These are phyloP conservation scores for Saccharomycopsis lassenensis DNA, from an alignment of 805 yeast genomes.

Conservation along the genomic window DNA sequence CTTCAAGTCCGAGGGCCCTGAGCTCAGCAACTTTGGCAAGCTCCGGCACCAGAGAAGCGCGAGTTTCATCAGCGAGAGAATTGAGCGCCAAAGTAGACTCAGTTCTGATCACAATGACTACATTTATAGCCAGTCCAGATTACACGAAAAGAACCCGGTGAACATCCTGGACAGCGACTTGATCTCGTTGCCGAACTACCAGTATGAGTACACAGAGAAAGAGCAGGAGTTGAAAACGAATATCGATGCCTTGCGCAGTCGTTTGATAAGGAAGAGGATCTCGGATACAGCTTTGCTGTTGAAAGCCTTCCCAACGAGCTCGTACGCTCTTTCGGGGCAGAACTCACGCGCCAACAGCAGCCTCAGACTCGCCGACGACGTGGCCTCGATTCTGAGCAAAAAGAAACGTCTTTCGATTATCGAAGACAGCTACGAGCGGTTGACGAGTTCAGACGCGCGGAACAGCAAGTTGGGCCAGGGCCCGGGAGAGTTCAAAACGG, in stretches of 20 bases:
- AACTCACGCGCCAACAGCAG: not conserved
- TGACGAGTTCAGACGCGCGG: conserved; percentile 7
- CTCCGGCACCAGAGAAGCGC: conserved; percentile 13
- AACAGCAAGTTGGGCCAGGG: not conserved
- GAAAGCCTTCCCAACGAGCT: conserved; percentile 9
- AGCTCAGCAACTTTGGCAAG: conserved; percentile 3
- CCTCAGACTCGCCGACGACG: not conserved
- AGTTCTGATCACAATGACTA: conserved; percentile 5
- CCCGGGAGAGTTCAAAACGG: not conserved
- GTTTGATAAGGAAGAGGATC: conserved; percentile 15
- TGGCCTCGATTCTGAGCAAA: not conserved
- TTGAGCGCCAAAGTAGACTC: conserved; percentile 7
- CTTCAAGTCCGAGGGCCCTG: conserved; percentile 12
- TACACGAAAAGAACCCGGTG: conserved; percentile 1
- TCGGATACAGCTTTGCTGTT: conserved; percentile 17
- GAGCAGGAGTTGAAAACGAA: conserved; percentile 16
- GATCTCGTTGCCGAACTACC: conserved; percentile 11
- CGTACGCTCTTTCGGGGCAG: not conserved
- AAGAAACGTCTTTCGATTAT: conserved; percentile 12
- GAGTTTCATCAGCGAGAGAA: conserved; percentile 10
- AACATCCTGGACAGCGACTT: conserved; percentile 8
- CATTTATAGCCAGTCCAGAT: conserved; percentile 1
- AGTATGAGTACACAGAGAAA: conserved; percentile 13
- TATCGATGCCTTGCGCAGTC: conserved; percentile 14
- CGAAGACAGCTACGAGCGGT: conserved; percentile 15